Base-by-base conservation (phyloP, 805 yeast genomes). In the Starmerella geochares region DNA sequence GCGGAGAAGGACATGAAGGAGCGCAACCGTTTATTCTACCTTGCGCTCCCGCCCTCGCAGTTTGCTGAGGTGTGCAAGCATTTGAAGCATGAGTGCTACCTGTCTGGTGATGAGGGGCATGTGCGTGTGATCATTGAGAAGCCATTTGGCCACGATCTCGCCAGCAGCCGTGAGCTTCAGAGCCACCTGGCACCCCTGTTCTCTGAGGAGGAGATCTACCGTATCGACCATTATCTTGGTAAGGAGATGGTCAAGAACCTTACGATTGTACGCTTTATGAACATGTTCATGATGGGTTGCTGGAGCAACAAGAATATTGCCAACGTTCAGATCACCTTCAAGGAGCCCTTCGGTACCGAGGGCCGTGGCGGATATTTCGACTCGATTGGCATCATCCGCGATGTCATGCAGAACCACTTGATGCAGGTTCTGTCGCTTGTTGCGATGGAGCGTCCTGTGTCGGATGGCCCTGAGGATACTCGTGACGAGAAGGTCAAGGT, bases 351-450 rank as follows among this genome's bases (percentile, higher is more conserved):
- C 61, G 98, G 98, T 49, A 92, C 98, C 36, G 96, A 92, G 70
- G 98, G 98, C 50, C 80, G 98, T 65, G 98, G 98, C 59, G 98
- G 98, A 33, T 92, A 92, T 72, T 92, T 92, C 63, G 97, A 92
- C 69, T 73, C 75, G 49, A 86, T 88, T 62, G 98, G 98, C 52
- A 92, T 92, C 64, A 84, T 92, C 59, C 80, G 98, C 68, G 98
- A 92, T 65, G 97, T 92, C 43, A 90, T 92, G 86, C 98, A 92
- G 73, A 92, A 92, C 75, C 98, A 92, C 71, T 69, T 92, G 60
- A 74, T 90, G 63, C 98, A 92, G 72, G 94, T 90, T 20, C 71
- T 92, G 64, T 88, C 97, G 5, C 68, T 92, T 49, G 71, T 90
- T 53, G 85, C 96, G 48, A 90, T 92, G 96, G 97, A 92, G 66